Conservation (phyloP, 2,329 filamentous ascomycete species). For the Microdochium bolleyi region DNA sequence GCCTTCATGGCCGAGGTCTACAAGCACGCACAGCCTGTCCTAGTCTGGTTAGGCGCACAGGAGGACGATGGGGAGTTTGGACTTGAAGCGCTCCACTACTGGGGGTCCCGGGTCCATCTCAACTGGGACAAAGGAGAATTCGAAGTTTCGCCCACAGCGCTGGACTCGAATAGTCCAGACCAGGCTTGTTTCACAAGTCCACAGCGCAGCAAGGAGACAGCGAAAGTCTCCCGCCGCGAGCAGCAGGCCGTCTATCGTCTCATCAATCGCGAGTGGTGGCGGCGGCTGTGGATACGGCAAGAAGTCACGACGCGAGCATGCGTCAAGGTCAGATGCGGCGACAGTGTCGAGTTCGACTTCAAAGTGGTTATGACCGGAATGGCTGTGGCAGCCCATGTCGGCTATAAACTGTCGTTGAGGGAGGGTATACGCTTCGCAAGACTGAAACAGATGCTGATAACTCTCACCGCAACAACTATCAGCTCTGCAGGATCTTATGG, state of each 20-base stretch:
- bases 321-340: too few relatives aligned
- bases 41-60: conserved; percentile 12
- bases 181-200: too few relatives aligned
- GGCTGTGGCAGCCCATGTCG: too few relatives aligned
- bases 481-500: too few relatives aligned
- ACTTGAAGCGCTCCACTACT: neutral
- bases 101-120: neutral
- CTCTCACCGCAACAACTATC: too few relatives aligned
- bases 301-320: too few relatives aligned
- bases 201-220: neutral
- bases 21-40: conserved; percentile 7
- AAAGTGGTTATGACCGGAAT: too few relatives aligned
- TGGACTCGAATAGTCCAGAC: too few relatives aligned
- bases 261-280: neutral
- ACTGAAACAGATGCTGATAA: too few relatives aligned
- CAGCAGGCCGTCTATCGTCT: neutral
- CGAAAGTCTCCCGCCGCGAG: neutral
- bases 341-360: too few relatives aligned
- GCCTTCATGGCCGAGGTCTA: conserved; percentile 13
- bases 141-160: neutral
- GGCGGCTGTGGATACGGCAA: neutral
- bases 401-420: too few relatives aligned
- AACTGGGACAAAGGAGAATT: neutral
- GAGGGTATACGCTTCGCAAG: too few relatives aligned
- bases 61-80: conserved; percentile 1